Base-by-base conservation (phyloP, 805 yeast species). In the Saturnispora halmiae region DNA sequence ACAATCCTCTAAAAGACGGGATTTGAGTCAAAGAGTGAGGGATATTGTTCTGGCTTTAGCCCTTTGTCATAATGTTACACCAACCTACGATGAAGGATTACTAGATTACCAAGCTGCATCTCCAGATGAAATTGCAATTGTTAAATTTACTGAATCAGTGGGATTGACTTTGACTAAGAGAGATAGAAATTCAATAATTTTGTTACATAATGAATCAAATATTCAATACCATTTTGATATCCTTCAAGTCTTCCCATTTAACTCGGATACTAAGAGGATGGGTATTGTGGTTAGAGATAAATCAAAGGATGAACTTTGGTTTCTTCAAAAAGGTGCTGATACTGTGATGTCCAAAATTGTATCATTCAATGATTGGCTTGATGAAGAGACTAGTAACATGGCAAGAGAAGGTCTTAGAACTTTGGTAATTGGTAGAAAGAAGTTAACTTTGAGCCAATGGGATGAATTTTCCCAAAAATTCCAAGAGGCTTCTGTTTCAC, bases 391-490 rank as follows among this genome's bases (percentile, higher is more conserved):
- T 0, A 80, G 87, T 15, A 92, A 92, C 53, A 87, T 92, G 96
- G 97, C 98, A 1, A 77, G 98, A 46, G 99, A 92, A 64, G 99
- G 99, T 14, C 69, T 92, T 47, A 75, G 99, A 55, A 92, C 99
- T 0, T 70, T 92, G 51, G 98, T 92, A 2, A 77, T 92, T 49
- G 97, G 88, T n/a, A 72, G 94, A 44, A 87, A 85, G 61, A 77
- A 72, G 53, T 61, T 92, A 33, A 65, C 71, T 5, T 52, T 55
- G 9, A 68, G 72, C 38, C 48, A 67, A 1, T 84, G 75, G 54
- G 77, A 76, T 24, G 73, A 73, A 9, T 92, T 92, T 55, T 67
- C 70, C 34, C 64, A 65, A 22, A 77, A 70, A 32, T 87, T 82
- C 54, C 66, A 74, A 4, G 73, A 75, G 37, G 96, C 97, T 2